Base-by-base conservation (phyloP, 345 rosid genomes). In the Triadica sebifera region DNA sequence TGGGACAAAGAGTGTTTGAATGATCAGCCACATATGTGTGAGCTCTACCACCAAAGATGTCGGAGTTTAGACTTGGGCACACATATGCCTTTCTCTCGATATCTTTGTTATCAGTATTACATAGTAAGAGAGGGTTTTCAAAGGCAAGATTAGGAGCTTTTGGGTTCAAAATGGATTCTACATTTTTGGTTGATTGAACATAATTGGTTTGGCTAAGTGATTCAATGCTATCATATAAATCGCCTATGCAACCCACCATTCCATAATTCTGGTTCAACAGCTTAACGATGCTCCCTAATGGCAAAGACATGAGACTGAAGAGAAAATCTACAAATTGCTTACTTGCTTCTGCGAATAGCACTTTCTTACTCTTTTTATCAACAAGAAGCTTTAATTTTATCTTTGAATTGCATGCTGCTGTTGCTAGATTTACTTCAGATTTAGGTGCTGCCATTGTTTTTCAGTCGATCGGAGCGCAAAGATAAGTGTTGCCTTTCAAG, bases 251-350 rank as follows among this genome's bases (percentile, higher is more conserved):
- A 12, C 64, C 64, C 34, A 25, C 39, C 64, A 59, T 59, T 11
- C 11, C 11, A 8, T 12, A 2, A 0, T 25, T 29, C 38, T 12
- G 11, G 8, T 29, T 59, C 24, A 59, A 29, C 38, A 59, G 64
- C 39, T 17, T 59, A 13, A 59, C 34, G 5, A 59, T 12, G 5
- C 13, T 59, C 24, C 64, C 64, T 59, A 59, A 25, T 24, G 64
- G 64, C 16, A 59, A 59, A 9, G 64, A 59, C 64, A 59, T 59
- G 38, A 59, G 64, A 12, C 64, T 59, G 20, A 59, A 59, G 8
- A 59, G 64, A 15, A 59, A 59, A 17, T 59, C 64, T 25, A 59
- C 37, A 12, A 59, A 59, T 12, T 59, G 38, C 6, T 59, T 59
- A 5, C 9, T 59, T 12, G 64, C 64, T 25, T 59, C 64, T 1